These are phyloP conservation scores for Furcasterigmium furcatum DNA, from an alignment of 2,329 filamentous ascomycete genomes.

Conservation along the genomic window DNA sequence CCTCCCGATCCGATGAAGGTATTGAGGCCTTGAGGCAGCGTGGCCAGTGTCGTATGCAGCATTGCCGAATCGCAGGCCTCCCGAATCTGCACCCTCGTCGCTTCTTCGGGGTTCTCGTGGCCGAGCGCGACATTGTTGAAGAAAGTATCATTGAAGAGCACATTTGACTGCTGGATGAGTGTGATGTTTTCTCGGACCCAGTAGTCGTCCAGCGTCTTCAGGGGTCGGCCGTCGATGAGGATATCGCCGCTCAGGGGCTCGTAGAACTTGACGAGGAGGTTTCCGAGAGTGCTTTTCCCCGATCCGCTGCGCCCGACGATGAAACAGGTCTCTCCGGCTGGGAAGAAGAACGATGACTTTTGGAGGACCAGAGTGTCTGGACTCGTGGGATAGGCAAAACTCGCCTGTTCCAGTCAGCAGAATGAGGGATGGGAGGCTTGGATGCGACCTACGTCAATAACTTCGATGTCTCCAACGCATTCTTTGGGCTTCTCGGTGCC, in stretches of 20 bases:
- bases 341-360: constrained; percentile 65
- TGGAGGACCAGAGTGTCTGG: constrained; percentile 57
- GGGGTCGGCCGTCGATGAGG: constrained; percentile 60
- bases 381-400: constrained; percentile 77
- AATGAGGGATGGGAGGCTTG: neutral
- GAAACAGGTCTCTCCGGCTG: constrained; percentile 70
- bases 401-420: constrained; percentile 52
- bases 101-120: constrained; percentile 40
- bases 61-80: constrained; percentile 64
- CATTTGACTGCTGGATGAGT: constrained; percentile 77
- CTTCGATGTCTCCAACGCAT: constrained; percentile 66
- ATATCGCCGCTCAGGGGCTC: constrained; percentile 62
- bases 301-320: constrained; percentile 85
- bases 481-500: constrained; percentile 26
- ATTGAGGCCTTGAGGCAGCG: constrained; percentile 66
- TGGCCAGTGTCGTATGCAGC: constrained; percentile 63
- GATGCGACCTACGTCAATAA: constrained; percentile 56
- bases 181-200: constrained; percentile 80
- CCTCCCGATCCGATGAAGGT: constrained; percentile 71
- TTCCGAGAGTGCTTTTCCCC: constrained; percentile 85
- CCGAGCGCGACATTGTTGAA: constrained; percentile 77
- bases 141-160: constrained; percentile 79
- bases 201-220: constrained; percentile 58
- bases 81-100: constrained; percentile 53
- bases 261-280: constrained; percentile 78